These are phyloP conservation scores for Arabidopsis arenosa DNA, from an alignment of 345 rosid species.

Conservation along the genomic window DNA sequence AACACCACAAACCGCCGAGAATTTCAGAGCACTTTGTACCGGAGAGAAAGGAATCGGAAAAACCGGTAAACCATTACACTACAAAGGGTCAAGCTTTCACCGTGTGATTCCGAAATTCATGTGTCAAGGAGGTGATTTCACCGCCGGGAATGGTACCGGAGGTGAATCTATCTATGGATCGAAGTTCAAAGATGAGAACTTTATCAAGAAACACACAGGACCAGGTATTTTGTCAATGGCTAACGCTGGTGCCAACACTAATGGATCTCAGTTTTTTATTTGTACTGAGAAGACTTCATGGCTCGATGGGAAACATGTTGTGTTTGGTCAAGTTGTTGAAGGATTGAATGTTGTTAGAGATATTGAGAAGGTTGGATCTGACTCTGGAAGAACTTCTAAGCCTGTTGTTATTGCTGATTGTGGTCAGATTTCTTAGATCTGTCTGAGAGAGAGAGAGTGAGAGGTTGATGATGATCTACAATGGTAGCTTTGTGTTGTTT, in stretches of 20 bases:
- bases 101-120: slow-evolving; percentile 73
- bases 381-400: slow-evolving; percentile 52
- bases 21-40: slow-evolving; percentile 77
- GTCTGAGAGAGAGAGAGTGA: background rate
- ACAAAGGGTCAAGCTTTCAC: slow-evolving; percentile 68
- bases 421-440: slow-evolving; percentile 56
- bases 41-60: slow-evolving; percentile 60
- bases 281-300: slow-evolving; percentile 58
- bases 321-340: slow-evolving; percentile 64
- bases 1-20: slow-evolving; percentile 58
- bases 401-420: slow-evolving; percentile 53
- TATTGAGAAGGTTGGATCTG: slow-evolving; percentile 66
- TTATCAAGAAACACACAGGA: slow-evolving; percentile 64
- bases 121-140: slow-evolving; percentile 82
- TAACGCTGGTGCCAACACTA: slow-evolving; percentile 59
- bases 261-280: slow-evolving; percentile 72
- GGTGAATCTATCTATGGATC: slow-evolving; percentile 74
- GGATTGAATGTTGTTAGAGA: slow-evolving; percentile 58
- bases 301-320: slow-evolving; percentile 78
- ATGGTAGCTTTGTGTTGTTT: slow-evolving; percentile 42
- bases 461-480: background rate
- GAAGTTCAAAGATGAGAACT: slow-evolving; percentile 71
- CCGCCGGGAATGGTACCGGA: slow-evolving; percentile 67
- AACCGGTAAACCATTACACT: slow-evolving; percentile 68
- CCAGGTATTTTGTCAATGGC: slow-evolving; percentile 76